These are phyloP conservation scores for Encephalitozoon intestinalis DNA, from an alignment of 371 early-diverging fungal species.

Conservation along the genomic window DNA sequence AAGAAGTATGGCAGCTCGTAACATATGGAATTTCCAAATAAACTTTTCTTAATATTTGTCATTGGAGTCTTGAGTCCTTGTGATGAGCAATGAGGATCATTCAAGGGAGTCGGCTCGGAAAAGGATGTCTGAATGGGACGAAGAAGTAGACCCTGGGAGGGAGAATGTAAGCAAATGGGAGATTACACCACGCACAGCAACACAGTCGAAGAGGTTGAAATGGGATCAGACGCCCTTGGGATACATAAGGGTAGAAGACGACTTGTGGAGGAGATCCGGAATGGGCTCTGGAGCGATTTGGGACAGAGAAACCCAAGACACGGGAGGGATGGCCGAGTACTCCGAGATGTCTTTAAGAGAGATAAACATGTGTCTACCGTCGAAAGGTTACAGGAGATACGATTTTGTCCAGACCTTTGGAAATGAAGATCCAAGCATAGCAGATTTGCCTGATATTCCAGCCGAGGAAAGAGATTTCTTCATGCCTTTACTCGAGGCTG, in stretches of 20 bases:
- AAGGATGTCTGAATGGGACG: not conserved
- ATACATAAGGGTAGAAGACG: slow-evolving; percentile 1
- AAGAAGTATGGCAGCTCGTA: not conserved
- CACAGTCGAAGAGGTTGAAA: slow-evolving; percentile 15
- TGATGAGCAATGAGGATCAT: not conserved
- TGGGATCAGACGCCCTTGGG: slow-evolving; percentile 23
- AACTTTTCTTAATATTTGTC: not conserved
- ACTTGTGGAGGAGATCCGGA: not conserved
- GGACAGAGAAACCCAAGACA: not conserved
- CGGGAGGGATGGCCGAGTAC: not conserved
- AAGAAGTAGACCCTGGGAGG: not conserved
- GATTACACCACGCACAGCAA: slow-evolving; percentile 1
- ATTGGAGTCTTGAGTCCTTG: not conserved
- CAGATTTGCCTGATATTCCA: not conserved
- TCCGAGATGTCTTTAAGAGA: not conserved
- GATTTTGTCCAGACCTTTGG: not conserved
- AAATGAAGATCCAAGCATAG: not conserved
- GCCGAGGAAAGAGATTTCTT: not conserved
- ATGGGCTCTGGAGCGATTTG: not conserved
- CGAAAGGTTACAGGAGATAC: not conserved
- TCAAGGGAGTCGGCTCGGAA: not conserved
- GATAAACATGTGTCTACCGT: not conserved
- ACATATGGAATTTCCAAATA: not conserved
- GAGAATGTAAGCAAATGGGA: slow-evolving; percentile 10
- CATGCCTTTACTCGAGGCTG: not conserved